These are phyloP conservation scores for Flaveria trinervia DNA, from an alignment of 129 eudicot species.

Conservation along the genomic window DNA sequence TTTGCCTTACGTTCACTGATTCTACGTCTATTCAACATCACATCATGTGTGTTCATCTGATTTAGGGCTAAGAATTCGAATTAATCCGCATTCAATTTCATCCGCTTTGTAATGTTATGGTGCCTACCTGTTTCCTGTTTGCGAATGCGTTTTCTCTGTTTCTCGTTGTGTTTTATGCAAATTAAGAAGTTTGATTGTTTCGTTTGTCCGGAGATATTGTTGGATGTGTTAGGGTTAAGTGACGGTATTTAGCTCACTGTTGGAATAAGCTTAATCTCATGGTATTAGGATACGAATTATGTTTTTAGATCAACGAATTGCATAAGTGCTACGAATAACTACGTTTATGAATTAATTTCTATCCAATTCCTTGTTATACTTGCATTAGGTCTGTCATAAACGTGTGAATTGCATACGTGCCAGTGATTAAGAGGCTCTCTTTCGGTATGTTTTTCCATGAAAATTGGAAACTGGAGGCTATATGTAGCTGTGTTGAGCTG, in stretches of 20 bases:
- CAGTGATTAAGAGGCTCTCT: no score
- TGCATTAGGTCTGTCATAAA: conserved; percentile 1
- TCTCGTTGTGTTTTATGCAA: conserved; percentile 1
- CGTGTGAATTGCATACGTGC: background rate
- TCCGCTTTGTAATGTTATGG: background rate
- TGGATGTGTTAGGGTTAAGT: background rate
- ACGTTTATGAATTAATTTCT: background rate
- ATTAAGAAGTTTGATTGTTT: conserved; percentile 18
- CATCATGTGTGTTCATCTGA: background rate
- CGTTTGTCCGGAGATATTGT: background rate
- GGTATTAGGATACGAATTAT: background rate
- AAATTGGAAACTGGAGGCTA: no score
- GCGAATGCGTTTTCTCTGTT: background rate
- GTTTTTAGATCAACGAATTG: background rate
- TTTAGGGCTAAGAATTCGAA: conserved; percentile 29
- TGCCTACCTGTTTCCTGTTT: conserved; percentile 8
- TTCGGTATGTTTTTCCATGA: no score
- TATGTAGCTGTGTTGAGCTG: background rate
- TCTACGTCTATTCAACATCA: background rate
- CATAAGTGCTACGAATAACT: background rate
- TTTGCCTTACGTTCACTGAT: background rate
- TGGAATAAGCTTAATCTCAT: background rate
- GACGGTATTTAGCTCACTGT: background rate
- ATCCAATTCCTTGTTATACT: conserved; percentile 11
- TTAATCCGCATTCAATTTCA: conserved; percentile 11